Base-by-base conservation (phyloP, 768 basidiomycete species). In the Tylopilus plumbeoviolaceoides region DNA sequence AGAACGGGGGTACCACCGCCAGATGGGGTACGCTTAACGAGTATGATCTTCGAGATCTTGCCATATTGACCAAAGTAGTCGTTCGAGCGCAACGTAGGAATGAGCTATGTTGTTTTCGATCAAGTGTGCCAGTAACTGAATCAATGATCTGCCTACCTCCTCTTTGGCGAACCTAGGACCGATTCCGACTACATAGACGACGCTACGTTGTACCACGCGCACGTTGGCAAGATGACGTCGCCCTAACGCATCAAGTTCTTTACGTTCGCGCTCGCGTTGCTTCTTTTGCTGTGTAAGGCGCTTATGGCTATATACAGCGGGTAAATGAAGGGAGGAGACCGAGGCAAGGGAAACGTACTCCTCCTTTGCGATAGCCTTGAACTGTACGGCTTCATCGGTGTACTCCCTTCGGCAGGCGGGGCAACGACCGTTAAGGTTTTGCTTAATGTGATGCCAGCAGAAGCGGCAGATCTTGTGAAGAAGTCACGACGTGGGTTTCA, bases 41-140 rank as follows among this genome's bases (percentile, higher is more conserved):
- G 80, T 48, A 98, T 77, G 44, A 99, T 91, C 75, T 95, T 95
- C 40, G 87, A 84, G 60, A 99, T 98, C 75, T 95, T 98, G 61
- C 97, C 97, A 70, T 98, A 99, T 67, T 97, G 94, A 10, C 97
- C 97, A 67, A 98, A 98, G 67, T 97, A 98, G 60, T 99, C 97
- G 60, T 86, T 87, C 6, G 92, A 94, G 43, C 95, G 90, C 38
- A 99, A 74, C 12, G 93, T 91, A 1, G 93, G 87, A 59, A 98
- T 91, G 43, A 94, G 82, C 93, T 92, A 54, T 7, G 42, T 43
- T 28, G 45, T 23, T 48, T 47, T 46, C 54, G 45, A 52, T 59
- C 21, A 50, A 40, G 15, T 3, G n/a, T 17, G 28, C 36, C 14
- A 15, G 3, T 44, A 35, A 38, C 11, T 25, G 6, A 39, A 39